Conservation (phyloP, 306 rosid species). For the Quercus parvula region DNA sequence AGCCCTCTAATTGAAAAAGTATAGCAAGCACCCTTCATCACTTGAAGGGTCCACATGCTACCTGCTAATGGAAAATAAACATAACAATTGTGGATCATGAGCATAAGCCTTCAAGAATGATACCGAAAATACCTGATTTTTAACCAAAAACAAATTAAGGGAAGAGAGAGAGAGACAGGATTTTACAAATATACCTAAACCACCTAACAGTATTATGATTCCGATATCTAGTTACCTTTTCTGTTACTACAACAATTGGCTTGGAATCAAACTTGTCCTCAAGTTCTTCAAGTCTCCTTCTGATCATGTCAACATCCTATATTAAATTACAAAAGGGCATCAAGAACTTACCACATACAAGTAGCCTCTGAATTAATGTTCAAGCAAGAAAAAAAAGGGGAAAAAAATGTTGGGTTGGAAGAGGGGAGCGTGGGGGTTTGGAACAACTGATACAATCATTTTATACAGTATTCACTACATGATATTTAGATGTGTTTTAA, state of each 20-base stretch:
- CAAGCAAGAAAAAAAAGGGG: background rate
- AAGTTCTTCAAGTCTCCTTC: slow-evolving; percentile 48
- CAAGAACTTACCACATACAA: background rate
- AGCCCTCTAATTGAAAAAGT: background rate
- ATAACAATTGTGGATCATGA: background rate
- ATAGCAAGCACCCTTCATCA: background rate
- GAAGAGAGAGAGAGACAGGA: background rate
- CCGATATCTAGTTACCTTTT: slow-evolving; percentile 54
- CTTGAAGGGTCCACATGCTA: background rate
- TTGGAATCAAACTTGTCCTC: slow-evolving; percentile 53
- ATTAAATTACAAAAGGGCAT: slow-evolving; percentile 1
- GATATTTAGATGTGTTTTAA: background rate
- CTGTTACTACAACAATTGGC: slow-evolving; percentile 69
- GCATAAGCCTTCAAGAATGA: background rate
- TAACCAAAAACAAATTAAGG: background rate
- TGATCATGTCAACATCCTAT: slow-evolving; percentile 63
- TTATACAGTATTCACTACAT: background rate
- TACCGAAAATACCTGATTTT: background rate
- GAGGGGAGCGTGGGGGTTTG: background rate
- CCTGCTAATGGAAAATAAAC: background rate
- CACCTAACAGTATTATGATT: background rate
- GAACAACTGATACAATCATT: background rate
- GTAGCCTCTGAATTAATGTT: slow-evolving; percentile 7
- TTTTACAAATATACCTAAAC: background rate
- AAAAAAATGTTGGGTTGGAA: background rate